Evolutionary conservation across 805 yeast genomes (phyloP).

Genomic region (Candida nonsorbophila): DNA sequence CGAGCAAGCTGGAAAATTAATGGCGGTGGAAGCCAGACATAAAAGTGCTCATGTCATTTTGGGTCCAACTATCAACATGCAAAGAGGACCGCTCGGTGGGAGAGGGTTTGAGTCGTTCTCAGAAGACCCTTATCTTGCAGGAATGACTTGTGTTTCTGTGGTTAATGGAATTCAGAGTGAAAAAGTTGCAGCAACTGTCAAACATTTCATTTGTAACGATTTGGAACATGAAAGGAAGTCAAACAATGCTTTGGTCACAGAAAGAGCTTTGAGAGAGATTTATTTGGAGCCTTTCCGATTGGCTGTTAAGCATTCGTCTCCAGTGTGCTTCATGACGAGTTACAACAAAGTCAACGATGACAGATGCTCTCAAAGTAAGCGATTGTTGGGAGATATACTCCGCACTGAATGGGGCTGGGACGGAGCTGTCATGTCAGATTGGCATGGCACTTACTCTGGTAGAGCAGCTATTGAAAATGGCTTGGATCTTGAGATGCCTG

Average conservation of each 20-base stretch:
- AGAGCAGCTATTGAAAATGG: conserved; percentile 22
- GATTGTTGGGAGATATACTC: conserved; percentile 17
- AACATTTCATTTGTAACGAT: conserved; percentile 29
- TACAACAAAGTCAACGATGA: conserved; percentile 28
- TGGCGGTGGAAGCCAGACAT: conserved; percentile 27
- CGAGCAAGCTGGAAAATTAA: conserved; percentile 22
- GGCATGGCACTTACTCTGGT: conserved; percentile 26
- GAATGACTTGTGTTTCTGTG: conserved; percentile 19
- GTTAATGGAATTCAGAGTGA: conserved; percentile 24
- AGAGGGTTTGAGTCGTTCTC: conserved; percentile 29
- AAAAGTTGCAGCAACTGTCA: conserved; percentile 25
- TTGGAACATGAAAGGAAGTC: conserved; percentile 26
- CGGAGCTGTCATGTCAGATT: conserved; percentile 29
- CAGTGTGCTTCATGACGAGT: conserved; percentile 25
- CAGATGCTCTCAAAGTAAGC: conserved; percentile 20
- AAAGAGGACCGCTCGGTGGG: conserved; percentile 30
- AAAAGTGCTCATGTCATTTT: conserved; percentile 25
- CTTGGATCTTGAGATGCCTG: conserved; percentile 32
- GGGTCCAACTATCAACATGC: conserved; percentile 30
- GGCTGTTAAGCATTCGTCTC: conserved; percentile 24
- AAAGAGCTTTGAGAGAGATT: conserved; percentile 26
- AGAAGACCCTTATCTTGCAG: conserved; percentile 28
- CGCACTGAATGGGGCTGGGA: conserved; percentile 27
- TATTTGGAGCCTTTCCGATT: conserved; percentile 29
- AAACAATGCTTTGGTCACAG: conserved; percentile 22